These are phyloP conservation scores for Solanum sitiens DNA, from an alignment of 257 asterid species.

Conservation along the genomic window DNA sequence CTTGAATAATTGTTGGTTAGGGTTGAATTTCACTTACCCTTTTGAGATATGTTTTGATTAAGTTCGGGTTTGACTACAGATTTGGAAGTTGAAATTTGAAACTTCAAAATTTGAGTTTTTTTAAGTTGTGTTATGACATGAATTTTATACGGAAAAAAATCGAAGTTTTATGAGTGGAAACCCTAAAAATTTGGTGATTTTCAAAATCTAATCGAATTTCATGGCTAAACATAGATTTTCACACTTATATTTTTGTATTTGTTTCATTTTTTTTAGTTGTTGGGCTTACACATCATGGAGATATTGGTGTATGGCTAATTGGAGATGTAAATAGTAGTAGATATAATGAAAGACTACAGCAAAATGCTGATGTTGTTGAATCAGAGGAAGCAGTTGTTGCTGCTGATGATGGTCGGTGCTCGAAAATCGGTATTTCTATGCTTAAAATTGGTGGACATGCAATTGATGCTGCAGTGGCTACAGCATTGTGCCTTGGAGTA, in stretches of 20 bases:
- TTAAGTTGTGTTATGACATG: neutral
- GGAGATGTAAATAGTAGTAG: slow-evolving; percentile 2
- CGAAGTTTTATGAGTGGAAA: neutral
- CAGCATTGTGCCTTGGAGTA: slow-evolving; percentile 77
- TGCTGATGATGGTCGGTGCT: slow-evolving; percentile 83
- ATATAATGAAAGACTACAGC: neutral
- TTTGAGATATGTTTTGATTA: neutral
- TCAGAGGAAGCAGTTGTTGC: slow-evolving; percentile 65
- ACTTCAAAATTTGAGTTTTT: neutral
- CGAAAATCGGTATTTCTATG: slow-evolving; percentile 50
- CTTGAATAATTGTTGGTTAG: neutral
- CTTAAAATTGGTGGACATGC: slow-evolving; percentile 76
- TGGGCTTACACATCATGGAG: neutral
- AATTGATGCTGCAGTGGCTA: slow-evolving; percentile 82
- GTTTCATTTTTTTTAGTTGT: neutral
- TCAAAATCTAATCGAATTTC: too few species aligned
- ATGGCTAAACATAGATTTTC: neutral
- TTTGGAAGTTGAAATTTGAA: neutral
- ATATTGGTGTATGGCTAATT: neutral
- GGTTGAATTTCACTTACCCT: neutral
- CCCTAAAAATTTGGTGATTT: neutral
- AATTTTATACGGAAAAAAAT: neutral
- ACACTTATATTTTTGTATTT: neutral
- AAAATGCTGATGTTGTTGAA: slow-evolving; percentile 28
- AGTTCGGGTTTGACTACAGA: neutral